phyloP scores from a whole-genome alignment of 148 eudicot species.

The Chenopodium berlandieri region DNA sequence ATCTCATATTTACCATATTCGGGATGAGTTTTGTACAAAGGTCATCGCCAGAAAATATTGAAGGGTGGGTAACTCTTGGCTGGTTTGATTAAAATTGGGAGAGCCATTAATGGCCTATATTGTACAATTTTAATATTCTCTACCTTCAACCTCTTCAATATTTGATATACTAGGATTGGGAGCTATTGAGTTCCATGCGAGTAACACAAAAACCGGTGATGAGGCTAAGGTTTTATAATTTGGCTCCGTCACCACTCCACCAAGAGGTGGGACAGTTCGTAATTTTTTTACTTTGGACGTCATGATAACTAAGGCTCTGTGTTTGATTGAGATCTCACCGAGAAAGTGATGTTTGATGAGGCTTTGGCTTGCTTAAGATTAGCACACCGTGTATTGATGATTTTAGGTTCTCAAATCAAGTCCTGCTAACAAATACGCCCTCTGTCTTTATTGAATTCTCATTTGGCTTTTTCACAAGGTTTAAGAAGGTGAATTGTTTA shows the following conservation, averaged over 20 bases:
- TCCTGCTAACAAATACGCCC: not conserved
- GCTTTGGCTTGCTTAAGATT: not conserved
- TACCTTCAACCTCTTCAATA: not conserved
- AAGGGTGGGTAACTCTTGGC: not conserved
- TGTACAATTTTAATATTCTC: too few species aligned
- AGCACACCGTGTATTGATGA: not conserved
- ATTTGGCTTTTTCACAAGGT: too few species aligned
- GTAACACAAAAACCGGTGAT: not conserved
- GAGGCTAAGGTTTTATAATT: not conserved
- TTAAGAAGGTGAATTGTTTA: too few species aligned
- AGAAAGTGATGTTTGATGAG: not conserved
- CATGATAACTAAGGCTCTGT: not conserved
- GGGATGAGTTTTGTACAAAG: not conserved
- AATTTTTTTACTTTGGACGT: not conserved
- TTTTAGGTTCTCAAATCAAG: not conserved
- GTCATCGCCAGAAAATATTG: not conserved
- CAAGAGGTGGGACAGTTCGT: not conserved
- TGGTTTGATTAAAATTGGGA: not conserved
- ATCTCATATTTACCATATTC: not conserved
- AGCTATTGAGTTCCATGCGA: not conserved
- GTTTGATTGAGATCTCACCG: not conserved
- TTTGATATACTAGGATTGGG: not conserved
- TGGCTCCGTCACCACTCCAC: not conserved
- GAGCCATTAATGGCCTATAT: too few species aligned
- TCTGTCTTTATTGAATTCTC: too few species aligned